A percentile compares a stretch with the other conserved stretches of the same genome.
Conservation (phyloP, 116 monocot genomes). For the Trichopus zeylanicus region DNA sequence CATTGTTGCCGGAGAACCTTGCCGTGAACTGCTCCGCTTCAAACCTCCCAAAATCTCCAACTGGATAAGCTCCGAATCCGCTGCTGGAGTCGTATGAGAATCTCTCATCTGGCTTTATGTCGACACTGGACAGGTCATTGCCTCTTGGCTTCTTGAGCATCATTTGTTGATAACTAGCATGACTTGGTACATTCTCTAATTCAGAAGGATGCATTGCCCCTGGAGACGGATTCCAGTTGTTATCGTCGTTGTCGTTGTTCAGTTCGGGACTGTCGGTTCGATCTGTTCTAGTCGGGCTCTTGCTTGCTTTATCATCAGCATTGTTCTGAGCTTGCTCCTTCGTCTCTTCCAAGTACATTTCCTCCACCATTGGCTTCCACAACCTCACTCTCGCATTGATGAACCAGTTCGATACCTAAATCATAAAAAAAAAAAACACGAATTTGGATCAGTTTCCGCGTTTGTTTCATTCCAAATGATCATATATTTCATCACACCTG, state of each 20-base stretch:
- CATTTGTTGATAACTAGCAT: conserved; percentile 14
- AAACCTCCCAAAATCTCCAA: conserved; percentile 50
- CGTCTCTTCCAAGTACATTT: conserved; percentile 77
- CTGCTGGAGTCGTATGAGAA: conserved; percentile 17
- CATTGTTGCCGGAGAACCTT: conserved; percentile 36
- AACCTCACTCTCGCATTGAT: conserved; percentile 88
- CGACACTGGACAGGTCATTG: conserved; percentile 16
- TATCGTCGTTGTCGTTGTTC: too few species aligned
- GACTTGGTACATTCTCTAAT: conserved; percentile 6
- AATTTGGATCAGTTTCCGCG: neutral
- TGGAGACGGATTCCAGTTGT: conserved; percentile 4
- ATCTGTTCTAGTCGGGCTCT: conserved; percentile 16
- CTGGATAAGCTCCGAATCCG: conserved; percentile 27
- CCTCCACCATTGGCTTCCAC: conserved; percentile 99
- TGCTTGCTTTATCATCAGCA: conserved; percentile 15
- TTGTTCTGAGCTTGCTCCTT: conserved; percentile 45
- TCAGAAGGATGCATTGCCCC: neutral
- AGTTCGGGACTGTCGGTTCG: conserved; percentile 1
- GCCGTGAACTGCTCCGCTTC: conserved; percentile 44
- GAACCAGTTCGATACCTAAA: conserved; percentile 95
- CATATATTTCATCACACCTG: conserved; percentile 63
- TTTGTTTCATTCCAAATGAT: too few species aligned
- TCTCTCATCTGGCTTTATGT: conserved; percentile 31
- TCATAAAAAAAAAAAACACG: too few species aligned
- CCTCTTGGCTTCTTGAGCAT: conserved; percentile 44